Conservation (phyloP, 805 yeast genomes). For the Candida tallmaniae region DNA sequence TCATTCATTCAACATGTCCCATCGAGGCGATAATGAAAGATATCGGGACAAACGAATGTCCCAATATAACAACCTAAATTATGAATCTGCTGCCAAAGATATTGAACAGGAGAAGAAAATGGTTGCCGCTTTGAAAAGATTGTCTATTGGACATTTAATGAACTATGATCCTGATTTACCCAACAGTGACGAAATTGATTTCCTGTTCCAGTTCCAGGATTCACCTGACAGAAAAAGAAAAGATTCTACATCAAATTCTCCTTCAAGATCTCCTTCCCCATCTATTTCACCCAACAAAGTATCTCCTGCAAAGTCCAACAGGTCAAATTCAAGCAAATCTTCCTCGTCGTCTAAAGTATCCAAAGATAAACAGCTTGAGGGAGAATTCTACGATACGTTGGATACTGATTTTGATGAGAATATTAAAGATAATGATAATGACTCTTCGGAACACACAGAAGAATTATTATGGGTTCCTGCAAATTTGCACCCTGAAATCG, state of each 20-base stretch:
- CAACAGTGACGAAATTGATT: conserved; percentile 19
- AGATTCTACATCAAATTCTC: conserved; percentile 2
- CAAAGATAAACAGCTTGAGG: conserved; percentile 1
- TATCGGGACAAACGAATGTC: too few relatives aligned
- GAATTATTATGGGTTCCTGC: conserved; percentile 94
- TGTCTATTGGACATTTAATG: conserved; percentile 62
- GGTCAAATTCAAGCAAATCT: conserved; percentile 4
- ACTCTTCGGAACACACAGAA: too few relatives aligned
- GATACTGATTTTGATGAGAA: too few relatives aligned
- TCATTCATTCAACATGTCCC: too few relatives aligned
- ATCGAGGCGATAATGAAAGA: too few relatives aligned
- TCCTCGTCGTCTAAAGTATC: conserved; percentile 1
- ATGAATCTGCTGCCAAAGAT: conserved; percentile 63
- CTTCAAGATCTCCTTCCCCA: conserved; percentile 10
- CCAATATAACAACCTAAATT: conserved; percentile 15
- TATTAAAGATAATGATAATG: too few relatives aligned
- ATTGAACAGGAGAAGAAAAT: conserved; percentile 70
- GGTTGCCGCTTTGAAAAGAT: conserved; percentile 68
- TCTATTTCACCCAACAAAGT: neutral
- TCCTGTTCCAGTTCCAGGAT: conserved; percentile 17
- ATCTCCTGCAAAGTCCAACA: conserved; percentile 1
- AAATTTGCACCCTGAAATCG: conserved; percentile 86
- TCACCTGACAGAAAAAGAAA: conserved; percentile 6
- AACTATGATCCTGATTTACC: conserved; percentile 72
- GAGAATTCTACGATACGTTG: neutral